phyloP scores from a whole-genome alignment of 1,284 basidiomycete species.

The Cronartium quercuum region DNA sequence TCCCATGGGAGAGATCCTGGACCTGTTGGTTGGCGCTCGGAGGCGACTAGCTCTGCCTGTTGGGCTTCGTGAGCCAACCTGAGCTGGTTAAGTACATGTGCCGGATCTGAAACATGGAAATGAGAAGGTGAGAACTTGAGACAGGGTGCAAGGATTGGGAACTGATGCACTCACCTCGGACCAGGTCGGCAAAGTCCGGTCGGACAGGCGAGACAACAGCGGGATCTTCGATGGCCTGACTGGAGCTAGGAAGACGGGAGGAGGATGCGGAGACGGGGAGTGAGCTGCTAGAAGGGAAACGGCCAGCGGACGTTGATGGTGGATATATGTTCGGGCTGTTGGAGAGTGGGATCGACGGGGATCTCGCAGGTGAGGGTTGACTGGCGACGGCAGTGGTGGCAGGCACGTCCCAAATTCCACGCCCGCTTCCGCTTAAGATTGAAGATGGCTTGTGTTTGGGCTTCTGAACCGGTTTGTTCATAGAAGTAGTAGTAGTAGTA shows the following conservation, averaged over 20 bases:
- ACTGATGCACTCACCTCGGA: not conserved
- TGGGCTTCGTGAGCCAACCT: not conserved
- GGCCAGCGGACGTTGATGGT: not conserved
- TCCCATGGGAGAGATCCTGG: constrained; percentile 4
- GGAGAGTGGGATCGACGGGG: too few relatives aligned
- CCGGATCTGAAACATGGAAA: constrained; percentile 11
- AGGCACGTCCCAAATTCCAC: not conserved
- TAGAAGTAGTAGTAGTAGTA: not conserved
- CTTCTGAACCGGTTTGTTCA: too few relatives aligned
- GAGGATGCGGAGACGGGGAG: not conserved
- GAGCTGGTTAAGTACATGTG: constrained; percentile 4
- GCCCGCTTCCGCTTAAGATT: too few relatives aligned
- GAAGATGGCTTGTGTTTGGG: not conserved
- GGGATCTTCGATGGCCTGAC: not conserved
- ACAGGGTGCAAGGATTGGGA: not conserved
- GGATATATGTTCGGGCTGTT: too few relatives aligned
- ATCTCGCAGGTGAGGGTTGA: too few relatives aligned
- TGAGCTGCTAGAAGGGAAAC: not conserved
- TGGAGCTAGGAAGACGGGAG: not conserved
- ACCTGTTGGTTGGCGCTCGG: not conserved
- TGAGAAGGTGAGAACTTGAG: not conserved
- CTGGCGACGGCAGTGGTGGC: too few relatives aligned
- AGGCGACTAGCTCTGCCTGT: not conserved
- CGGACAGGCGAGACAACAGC: not conserved
- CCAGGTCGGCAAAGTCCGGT: not conserved